Evolutionary conservation across 768 basidiomycete species (phyloP).

Genomic region (Phylloporus sp.): DNA sequence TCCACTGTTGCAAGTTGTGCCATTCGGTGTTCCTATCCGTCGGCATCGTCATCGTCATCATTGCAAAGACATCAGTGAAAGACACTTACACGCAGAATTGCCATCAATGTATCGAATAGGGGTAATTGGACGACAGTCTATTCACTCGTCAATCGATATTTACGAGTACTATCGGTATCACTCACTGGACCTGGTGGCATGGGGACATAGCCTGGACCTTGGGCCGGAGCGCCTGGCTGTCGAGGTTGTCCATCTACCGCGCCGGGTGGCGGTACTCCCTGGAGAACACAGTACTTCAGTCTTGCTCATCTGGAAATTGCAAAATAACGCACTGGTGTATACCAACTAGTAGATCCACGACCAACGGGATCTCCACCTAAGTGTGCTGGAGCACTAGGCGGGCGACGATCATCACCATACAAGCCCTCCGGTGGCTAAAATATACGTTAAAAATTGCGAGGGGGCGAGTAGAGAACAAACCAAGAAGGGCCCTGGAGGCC

Average conservation of each 20-base stretch:
- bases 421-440: conserved; percentile 17
- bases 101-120: conserved; percentile 67
- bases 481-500: conserved; percentile 17
- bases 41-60: conserved; percentile 6
- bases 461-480: conserved; percentile 8
- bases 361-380: conserved; percentile 15
- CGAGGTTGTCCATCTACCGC: conserved; percentile 13
- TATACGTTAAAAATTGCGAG: conserved; percentile 4
- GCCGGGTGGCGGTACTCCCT: conserved; percentile 28
- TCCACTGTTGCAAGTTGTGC: conserved; percentile 73
- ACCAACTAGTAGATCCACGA: conserved; percentile 24
- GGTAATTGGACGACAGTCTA: conserved; percentile 64
- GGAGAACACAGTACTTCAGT: not conserved
- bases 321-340: conserved; percentile 18
- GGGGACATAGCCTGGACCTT: conserved; percentile 35
- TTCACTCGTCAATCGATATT: conserved; percentile 3
- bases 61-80: conserved; percentile 1
- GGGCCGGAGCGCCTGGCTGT: conserved; percentile 22
- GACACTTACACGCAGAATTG: conserved; percentile 55
- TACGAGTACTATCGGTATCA: conserved; percentile 4
- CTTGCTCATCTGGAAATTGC: not conserved
- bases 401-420: conserved; percentile 14
- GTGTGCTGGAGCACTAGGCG: conserved; percentile 23
- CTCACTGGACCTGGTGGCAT: conserved; percentile 57
- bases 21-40: conserved; percentile 63